A percentile compares a stretch with the other conserved stretches of the same genome.
Evolutionary conservation across 2,329 filamentous ascomycete species (phyloP).

Genomic region (Fusarium chuoi): DNA sequence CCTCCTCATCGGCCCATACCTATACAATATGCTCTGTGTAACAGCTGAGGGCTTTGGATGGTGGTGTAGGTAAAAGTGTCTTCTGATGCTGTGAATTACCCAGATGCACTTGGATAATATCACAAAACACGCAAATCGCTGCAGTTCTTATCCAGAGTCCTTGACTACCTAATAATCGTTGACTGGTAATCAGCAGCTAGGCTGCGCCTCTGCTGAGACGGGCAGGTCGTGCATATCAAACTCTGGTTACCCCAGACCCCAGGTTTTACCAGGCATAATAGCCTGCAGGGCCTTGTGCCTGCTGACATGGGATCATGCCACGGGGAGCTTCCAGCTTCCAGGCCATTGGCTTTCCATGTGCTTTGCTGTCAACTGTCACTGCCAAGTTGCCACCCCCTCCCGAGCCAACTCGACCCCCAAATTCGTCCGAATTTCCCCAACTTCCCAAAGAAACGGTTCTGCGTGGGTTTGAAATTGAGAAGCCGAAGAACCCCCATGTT

Average conservation of each 20-base stretch:
- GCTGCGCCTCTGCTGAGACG: constrained; percentile 16
- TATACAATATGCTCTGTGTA: not conserved
- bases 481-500: constrained; percentile 16
- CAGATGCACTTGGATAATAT: not conserved
- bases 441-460: constrained; percentile 30
- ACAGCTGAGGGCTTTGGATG: not conserved
- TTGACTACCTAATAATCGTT: constrained; percentile 4
- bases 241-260: constrained; percentile 31
- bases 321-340: constrained; percentile 3
- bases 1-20: not conserved
- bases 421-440: constrained; percentile 35
- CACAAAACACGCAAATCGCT: not conserved
- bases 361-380: constrained; percentile 5
- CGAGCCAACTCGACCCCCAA: constrained; percentile 20
- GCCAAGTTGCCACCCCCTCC: constrained; percentile 10
- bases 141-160: not conserved
- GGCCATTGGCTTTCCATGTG: constrained; percentile 15
- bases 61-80: not conserved
- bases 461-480: constrained; percentile 4
- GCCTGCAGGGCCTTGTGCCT: constrained; percentile 18
- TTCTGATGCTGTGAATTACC: constrained; percentile 12
- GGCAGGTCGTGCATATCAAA: constrained; percentile 19
- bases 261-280: constrained; percentile 25
- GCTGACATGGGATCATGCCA: constrained; percentile 33
- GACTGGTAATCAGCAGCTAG: constrained; percentile 18